Evolutionary conservation across 805 yeast species (phyloP), one percentile per base, ranked within the genome.

Genomic region (Yarrowia porcina): DNA sequence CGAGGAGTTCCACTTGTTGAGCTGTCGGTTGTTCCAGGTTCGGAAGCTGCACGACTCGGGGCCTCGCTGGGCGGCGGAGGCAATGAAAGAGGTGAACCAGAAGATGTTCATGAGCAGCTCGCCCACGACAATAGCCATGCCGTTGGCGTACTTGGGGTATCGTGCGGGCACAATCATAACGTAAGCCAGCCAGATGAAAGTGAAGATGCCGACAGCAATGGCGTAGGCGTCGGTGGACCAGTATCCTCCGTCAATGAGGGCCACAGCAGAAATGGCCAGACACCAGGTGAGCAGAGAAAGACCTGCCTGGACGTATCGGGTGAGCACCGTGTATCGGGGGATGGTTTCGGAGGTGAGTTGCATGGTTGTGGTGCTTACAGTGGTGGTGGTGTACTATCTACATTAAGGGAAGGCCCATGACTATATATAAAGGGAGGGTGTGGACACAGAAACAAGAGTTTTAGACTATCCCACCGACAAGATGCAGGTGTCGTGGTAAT

Each of bases 81-180:
- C 63, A 20, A 60, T 60, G n/a, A 33, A 60, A 11, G 39, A 25
- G 1, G 61, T n/a, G 36, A 60, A 60, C 63, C 63, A 60, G 36
- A 60, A 60, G 23, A 60, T 13, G 42, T 33, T 33, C 33, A 60
- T 9, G 2, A 60, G 18, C 28, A 60, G 28, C 36, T 60, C 63
- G 20, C 38, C 44, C 32, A 27, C 62, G 12, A 60, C 42, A 0
- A 27, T 17, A 6, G 63, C 61, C 44, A 45, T 4, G 36, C 61
- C 61, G 36, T 49, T 33, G 63, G 63, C 28, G 62, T 18, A 41
- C 36, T 56, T 20, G 38, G 61, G 61, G 49, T 39, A 56, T 38
- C 61, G 18, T 18, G 47, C 36, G 20, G 61, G 49, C n/a, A 39
- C 39, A 2, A 39, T 1, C 35, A 56, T 13, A 13, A 56, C 38